A percentile compares a stretch with the other conserved stretches of the same genome.
Conservation (phyloP, 345 rosid genomes). For the Aquilaria sinensis region DNA sequence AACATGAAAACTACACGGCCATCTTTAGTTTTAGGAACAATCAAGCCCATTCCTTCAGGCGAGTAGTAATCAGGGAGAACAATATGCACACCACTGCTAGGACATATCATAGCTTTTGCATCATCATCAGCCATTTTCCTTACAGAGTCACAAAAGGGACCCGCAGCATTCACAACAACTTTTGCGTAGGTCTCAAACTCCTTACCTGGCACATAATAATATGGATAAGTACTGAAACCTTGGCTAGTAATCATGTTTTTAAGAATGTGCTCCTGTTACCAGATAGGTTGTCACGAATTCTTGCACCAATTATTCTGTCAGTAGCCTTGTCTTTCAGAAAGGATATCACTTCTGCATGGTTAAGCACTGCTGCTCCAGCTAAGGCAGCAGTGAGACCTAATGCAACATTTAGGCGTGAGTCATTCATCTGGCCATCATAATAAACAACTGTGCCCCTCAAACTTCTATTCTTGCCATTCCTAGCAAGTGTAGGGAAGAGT, state of each 20-base stretch:
- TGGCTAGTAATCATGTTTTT: constrained; percentile 4
- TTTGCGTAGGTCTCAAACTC: constrained; percentile 86
- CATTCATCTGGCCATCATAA: constrained; percentile 99
- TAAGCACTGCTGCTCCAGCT: constrained; percentile 93
- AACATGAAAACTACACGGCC: constrained; percentile 98
- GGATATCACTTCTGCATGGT: constrained; percentile 89
- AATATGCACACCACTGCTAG: constrained; percentile 95
- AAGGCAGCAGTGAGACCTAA: constrained; percentile 88
- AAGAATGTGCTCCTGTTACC: constrained; percentile 31
- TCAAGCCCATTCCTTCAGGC: constrained; percentile 99
- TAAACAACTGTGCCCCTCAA: constrained; percentile 92
- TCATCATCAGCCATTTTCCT: constrained; percentile 77
- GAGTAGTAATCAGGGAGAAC: constrained; percentile 98
- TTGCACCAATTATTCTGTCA: constrained; percentile 68
- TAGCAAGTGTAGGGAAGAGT: constrained; percentile 93
- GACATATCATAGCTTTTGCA: constrained; percentile 71
- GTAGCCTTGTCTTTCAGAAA: constrained; percentile 60
- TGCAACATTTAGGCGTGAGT: constrained; percentile 82
- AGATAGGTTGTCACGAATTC: constrained; percentile 75
- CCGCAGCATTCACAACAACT: constrained; percentile 91
- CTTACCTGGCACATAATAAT: constrained; percentile 40
- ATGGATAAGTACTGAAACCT: constrained; percentile 2
- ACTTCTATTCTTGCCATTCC: constrained; percentile 53
- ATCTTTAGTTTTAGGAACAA: constrained; percentile 98
- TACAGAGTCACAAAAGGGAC: constrained; percentile 90